Evolutionary conservation across 192 early-diverging fungal species (phyloP).

Genomic region (Gonapodya prolifera): DNA sequence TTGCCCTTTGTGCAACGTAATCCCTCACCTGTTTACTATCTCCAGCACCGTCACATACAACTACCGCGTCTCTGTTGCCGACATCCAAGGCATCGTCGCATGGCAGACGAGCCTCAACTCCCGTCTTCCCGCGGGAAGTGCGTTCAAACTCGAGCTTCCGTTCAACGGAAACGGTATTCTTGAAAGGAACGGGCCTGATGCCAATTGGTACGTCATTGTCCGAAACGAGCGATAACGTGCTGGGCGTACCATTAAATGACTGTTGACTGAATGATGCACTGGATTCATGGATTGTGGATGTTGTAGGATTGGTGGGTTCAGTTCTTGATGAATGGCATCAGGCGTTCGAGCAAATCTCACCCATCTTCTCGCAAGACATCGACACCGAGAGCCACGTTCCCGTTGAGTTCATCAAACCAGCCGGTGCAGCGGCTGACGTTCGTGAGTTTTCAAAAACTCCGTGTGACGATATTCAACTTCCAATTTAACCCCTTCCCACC

Average conservation of each 20-base stretch:
- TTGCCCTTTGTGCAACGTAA: neutral
- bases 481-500: too few relatives aligned
- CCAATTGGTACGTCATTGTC: neutral
- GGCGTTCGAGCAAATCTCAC: too few relatives aligned
- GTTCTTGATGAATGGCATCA: too few relatives aligned
- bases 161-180: neutral
- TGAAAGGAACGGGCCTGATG: neutral
- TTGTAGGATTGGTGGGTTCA: too few relatives aligned
- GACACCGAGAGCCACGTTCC: neutral
- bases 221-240: neutral
- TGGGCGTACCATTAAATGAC: neutral
- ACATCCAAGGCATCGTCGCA: neutral
- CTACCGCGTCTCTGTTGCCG: neutral
- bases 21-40: neutral
- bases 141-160: neutral
- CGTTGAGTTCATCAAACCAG: neutral
- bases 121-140: neutral
- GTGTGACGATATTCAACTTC: neutral
- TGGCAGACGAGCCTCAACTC: neutral
- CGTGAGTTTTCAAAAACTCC: neutral
- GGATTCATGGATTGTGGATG: too few relatives aligned
- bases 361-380: neutral
- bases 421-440: neutral
- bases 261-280: neutral
- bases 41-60: neutral